Conservation (phyloP, 148 eudicot species). For the Silene conica region DNA sequence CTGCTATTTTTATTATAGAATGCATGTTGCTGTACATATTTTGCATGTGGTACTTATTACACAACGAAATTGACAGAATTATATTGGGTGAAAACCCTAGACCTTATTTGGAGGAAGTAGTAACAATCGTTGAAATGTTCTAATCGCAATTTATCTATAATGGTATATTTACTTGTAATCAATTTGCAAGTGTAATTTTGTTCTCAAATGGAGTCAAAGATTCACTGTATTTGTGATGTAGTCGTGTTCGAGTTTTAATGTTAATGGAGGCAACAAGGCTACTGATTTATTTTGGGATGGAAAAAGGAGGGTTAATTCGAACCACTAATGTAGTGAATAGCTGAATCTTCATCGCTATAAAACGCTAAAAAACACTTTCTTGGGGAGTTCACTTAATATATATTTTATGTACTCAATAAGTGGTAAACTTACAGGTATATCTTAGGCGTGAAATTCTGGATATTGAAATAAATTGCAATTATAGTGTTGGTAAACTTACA, state of each 20-base stretch:
- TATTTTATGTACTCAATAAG: too few relatives aligned
- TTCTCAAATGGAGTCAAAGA: neutral
- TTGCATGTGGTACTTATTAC: too few relatives aligned
- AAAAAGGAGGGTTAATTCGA: too few relatives aligned
- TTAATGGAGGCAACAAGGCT: neutral
- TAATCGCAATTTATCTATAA: neutral
- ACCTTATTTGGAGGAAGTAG: neutral
- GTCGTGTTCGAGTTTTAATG: neutral
- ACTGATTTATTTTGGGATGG: neutral
- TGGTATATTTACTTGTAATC: neutral
- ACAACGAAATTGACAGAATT: neutral
- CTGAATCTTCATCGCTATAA: too few relatives aligned
- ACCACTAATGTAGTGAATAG: neutral
- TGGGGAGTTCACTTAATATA: too few relatives aligned
- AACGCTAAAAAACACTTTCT: neutral
- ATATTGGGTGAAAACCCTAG: neutral
- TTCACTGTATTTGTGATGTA: too few relatives aligned
- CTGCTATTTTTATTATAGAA: neutral
- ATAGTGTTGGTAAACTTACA: too few relatives aligned
- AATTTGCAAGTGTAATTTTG: neutral
- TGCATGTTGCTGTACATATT: neutral
- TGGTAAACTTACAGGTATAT: too few relatives aligned
- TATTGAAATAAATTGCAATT: too few relatives aligned
- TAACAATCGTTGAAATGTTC: neutral
- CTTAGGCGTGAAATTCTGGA: neutral